phyloP scores from a whole-genome alignment of 1,139 yeast genomes.

The Spencermartinsiella ligniputridi region DNA sequence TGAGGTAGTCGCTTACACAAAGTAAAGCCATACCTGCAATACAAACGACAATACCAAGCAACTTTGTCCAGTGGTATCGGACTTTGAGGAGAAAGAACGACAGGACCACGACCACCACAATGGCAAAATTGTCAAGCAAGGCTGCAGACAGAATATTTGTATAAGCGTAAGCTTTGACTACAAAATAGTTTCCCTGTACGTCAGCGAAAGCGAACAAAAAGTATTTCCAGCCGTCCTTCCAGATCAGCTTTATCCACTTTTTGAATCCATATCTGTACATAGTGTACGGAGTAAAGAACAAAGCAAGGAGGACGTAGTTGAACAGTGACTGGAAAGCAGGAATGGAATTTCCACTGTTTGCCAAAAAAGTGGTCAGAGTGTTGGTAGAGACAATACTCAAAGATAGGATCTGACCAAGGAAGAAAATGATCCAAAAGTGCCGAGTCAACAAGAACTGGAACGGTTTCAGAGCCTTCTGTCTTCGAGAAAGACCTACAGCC shows the following conservation, averaged over 20 bases:
- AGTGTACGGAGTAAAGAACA: constrained; percentile 39
- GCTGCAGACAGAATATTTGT: constrained; percentile 42
- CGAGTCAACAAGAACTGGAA: constrained; percentile 34
- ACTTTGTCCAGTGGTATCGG: constrained; percentile 43
- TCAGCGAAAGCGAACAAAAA: constrained; percentile 41
- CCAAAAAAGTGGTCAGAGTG: constrained; percentile 39
- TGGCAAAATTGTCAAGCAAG: constrained; percentile 41
- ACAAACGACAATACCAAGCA: constrained; percentile 38
- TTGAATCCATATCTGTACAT: constrained; percentile 37
- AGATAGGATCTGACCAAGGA: constrained; percentile 41
- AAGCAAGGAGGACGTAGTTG: constrained; percentile 36
- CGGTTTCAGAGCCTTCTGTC: constrained; percentile 8
- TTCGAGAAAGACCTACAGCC: too few species aligned
- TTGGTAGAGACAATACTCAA: constrained; percentile 41
- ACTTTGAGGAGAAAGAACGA: constrained; percentile 40
- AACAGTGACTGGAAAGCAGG: constrained; percentile 43
- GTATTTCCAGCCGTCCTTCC: constrained; percentile 40
- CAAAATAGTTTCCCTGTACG: constrained; percentile 43
- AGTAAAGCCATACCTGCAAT: constrained; percentile 42
- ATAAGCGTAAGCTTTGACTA: constrained; percentile 41
- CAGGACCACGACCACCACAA: constrained; percentile 41
- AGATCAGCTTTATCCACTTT: constrained; percentile 30
- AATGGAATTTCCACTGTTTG: constrained; percentile 36
- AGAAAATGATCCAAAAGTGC: constrained; percentile 39
- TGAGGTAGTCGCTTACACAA: constrained; percentile 38